A percentile compares a stretch with the other conserved stretches of the same genome.
phyloP scores from a whole-genome alignment of 208 protist genomes.

The Leishmania turanica region DNA sequence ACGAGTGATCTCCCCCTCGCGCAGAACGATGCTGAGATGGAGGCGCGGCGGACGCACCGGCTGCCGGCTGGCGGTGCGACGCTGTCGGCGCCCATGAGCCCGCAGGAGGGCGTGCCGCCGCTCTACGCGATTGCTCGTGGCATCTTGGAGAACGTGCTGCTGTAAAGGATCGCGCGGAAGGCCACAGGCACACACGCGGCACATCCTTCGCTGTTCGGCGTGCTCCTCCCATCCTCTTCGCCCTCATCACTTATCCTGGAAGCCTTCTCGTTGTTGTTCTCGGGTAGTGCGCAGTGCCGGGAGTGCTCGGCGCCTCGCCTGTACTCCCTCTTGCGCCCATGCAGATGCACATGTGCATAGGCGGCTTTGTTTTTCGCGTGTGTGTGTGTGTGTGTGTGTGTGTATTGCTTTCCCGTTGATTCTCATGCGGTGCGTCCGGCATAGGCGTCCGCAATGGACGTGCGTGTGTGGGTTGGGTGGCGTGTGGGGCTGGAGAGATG shows the following conservation, averaged over 20 bases:
- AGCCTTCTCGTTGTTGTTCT: too few species aligned
- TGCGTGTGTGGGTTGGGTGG: background rate
- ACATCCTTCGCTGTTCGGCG: too few species aligned
- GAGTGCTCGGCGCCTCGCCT: background rate
- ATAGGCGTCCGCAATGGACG: background rate
- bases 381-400: too few species aligned
- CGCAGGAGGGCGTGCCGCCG: constrained; percentile 79
- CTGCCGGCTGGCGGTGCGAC: constrained; percentile 19
- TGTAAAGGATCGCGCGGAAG: constrained; percentile 3
- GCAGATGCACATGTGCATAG: background rate
- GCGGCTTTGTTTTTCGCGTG: background rate
- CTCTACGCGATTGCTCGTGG: constrained; percentile 87
- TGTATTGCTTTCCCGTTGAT: background rate
- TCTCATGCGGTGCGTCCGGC: background rate
- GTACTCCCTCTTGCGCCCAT: background rate
- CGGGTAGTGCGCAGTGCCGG: too few species aligned
- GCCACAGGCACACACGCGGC: background rate
- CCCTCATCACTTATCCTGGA: too few species aligned
- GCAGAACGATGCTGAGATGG: constrained; percentile 52
- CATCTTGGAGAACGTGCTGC: constrained; percentile 74
- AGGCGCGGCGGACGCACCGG: constrained; percentile 29
- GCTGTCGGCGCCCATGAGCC: constrained; percentile 77
- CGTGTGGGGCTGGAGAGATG: background rate
- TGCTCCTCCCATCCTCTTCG: too few species aligned
- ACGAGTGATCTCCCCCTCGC: constrained; percentile 85